A percentile compares a stretch with the other conserved stretches of the same genome.
Evolutionary conservation across 495 filamentous ascomycete species (phyloP).

Genomic region (Aspergillus egyptiacus): DNA sequence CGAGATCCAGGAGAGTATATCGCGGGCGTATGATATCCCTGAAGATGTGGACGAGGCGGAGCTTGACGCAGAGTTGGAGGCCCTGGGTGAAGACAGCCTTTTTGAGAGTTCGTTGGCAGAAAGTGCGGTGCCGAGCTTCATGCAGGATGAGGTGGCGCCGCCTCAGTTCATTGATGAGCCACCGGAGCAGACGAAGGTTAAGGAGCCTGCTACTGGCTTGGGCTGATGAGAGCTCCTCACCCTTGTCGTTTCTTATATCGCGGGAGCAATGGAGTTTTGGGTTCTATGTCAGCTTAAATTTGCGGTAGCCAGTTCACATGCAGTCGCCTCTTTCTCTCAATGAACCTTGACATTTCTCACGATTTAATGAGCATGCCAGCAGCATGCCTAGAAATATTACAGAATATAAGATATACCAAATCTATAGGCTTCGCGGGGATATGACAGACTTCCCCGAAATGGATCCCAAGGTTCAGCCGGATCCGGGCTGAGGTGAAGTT

Average conservation of each 20-base stretch:
- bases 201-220: constrained; percentile 54
- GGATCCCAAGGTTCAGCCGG: too few relatives aligned
- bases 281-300: constrained; percentile 2
- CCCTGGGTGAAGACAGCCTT: constrained; percentile 85
- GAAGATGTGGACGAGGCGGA: constrained; percentile 98
- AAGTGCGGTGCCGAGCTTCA: constrained; percentile 70
- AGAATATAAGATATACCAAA: too few relatives aligned
- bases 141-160: constrained; percentile 72
- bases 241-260: not conserved
- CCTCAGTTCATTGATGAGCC: constrained; percentile 88
- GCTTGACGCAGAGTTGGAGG: constrained; percentile 93
- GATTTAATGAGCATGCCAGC: too few relatives aligned
- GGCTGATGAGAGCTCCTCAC: constrained; percentile 28
- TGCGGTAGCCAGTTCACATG: not conserved
- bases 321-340: too few relatives aligned
- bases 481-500: too few relatives aligned
- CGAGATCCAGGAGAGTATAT: constrained; percentile 96
- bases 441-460: too few relatives aligned
- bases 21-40: constrained; percentile 87
- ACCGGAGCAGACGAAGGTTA: constrained; percentile 65
- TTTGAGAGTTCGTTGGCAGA: constrained; percentile 56
- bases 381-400: too few relatives aligned
- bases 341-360: too few relatives aligned
- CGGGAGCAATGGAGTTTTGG: constrained; percentile 21
- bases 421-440: not conserved